phyloP scores from a whole-genome alignment of 2,329 filamentous ascomycete genomes.

The Neopestalotiopsis sp. region DNA sequence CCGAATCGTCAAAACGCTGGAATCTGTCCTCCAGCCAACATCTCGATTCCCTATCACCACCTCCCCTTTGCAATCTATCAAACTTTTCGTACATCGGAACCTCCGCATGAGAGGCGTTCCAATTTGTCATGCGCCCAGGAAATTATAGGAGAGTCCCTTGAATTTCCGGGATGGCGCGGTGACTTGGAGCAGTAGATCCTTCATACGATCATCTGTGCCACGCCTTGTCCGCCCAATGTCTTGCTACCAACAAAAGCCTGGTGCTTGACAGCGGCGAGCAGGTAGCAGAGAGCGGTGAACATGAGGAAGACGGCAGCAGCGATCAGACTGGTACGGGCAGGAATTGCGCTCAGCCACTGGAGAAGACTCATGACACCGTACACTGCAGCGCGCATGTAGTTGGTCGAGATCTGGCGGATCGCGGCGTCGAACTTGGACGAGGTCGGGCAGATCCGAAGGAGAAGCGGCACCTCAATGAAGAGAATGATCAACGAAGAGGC shows the following conservation, averaged over 20 bases:
- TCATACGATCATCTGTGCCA: constrained; percentile 98
- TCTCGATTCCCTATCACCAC: background rate
- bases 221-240: constrained; percentile 90
- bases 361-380: constrained; percentile 82
- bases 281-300: constrained; percentile 81
- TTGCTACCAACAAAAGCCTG: constrained; percentile 92
- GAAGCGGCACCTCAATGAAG: constrained; percentile 89
- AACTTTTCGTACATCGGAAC: background rate
- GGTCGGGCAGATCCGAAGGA: constrained; percentile 96
- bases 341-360: constrained; percentile 82
- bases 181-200: background rate
- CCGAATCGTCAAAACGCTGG: constrained; percentile 27
- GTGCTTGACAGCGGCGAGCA: constrained; percentile 78
- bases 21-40: constrained; percentile 17
- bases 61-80: background rate
- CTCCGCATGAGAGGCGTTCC: background rate
- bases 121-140: background rate
- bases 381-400: constrained; percentile 93
- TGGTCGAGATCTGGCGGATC: constrained; percentile 92
- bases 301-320: constrained; percentile 84
- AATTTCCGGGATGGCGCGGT: background rate
- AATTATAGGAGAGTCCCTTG: background rate
- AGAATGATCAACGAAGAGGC: constrained; percentile 75
- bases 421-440: constrained; percentile 86
- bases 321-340: constrained; percentile 73